Conservation (phyloP, 495 filamentous ascomycete species). For the Acidiella bohemica region DNA sequence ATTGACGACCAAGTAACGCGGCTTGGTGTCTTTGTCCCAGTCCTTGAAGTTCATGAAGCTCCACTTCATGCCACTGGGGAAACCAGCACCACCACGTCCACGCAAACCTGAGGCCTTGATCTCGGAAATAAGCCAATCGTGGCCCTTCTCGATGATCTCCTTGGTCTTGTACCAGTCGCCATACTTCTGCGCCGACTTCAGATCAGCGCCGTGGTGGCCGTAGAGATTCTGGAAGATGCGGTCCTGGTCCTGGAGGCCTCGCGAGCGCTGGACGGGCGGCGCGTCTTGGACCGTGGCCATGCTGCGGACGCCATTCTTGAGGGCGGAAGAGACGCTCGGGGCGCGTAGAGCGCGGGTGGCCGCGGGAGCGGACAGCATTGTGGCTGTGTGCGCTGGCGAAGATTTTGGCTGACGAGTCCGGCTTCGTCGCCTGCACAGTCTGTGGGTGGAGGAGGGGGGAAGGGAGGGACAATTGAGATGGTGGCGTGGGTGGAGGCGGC, state of each 20-base stretch:
- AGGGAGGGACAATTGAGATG: neutral
- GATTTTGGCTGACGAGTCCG: neutral
- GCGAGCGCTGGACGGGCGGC: conserved; percentile 58
- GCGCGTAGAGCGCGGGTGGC: conserved; percentile 14
- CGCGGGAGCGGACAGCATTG: conserved; percentile 3
- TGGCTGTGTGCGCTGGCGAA: neutral
- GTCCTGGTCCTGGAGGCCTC: conserved; percentile 85
- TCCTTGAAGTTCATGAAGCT: conserved; percentile 99
- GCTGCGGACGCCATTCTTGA: conserved; percentile 30
- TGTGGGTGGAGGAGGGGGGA: neutral
- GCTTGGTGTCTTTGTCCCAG: conserved; percentile 96
- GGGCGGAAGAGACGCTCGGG: neutral
- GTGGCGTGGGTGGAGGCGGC: neutral
- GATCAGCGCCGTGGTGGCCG: conserved; percentile 74
- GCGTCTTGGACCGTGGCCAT: conserved; percentile 87
- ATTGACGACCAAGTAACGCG: conserved; percentile 92
- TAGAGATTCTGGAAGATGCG: conserved; percentile 98
- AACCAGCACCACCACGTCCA: conserved; percentile 93
- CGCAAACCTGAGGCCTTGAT: conserved; percentile 91
- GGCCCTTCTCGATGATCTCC: conserved; percentile 89
- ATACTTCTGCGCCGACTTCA: conserved; percentile 93
- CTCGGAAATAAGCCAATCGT: conserved; percentile 96
- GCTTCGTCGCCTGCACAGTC: conserved; percentile 4
- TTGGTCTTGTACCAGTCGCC: conserved; percentile 99
- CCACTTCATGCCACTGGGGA: conserved; percentile 98